Percentiles rank a stretch among this genome's conserved stretches.
These are phyloP conservation scores for Cyamopsis tetragonoloba DNA, from an alignment of 306 rosid species.

Conservation along the genomic window DNA sequence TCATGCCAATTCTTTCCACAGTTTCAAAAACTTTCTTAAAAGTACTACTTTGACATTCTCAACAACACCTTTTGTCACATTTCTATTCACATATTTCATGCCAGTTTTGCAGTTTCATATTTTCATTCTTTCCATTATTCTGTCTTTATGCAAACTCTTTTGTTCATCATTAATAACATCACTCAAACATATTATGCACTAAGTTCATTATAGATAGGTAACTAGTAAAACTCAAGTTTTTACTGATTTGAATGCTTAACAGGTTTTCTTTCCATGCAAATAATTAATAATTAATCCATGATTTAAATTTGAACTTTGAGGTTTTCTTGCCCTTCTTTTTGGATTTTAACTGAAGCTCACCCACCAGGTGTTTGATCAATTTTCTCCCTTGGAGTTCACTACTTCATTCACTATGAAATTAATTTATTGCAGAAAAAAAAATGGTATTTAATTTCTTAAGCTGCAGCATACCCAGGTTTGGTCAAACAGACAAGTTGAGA, in stretches of 20 bases:
- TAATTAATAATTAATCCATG: not conserved
- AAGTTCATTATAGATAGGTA: not conserved
- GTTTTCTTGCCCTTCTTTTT: no score
- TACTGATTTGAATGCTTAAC: not conserved
- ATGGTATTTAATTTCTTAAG: not conserved
- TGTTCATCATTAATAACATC: not conserved
- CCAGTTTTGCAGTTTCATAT: not conserved
- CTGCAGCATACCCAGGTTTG: constrained; percentile 23
- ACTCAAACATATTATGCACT: not conserved
- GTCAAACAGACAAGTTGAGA: constrained; percentile 49
- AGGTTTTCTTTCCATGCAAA: constrained; percentile 6
- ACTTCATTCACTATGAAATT: not conserved
- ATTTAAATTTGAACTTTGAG: not conserved
- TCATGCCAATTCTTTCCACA: constrained; percentile 3
- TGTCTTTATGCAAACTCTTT: not conserved
- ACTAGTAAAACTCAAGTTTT: not conserved
- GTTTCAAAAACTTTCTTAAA: not conserved
- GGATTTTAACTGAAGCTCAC: no score
- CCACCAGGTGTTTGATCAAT: not conserved
- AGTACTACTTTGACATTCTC: constrained; percentile 9
- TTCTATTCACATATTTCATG: not conserved
- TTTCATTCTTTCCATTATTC: not conserved
- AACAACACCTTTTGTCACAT: constrained; percentile 6
- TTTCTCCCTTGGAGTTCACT: not conserved
- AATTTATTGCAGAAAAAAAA: not conserved